Conservation (phyloP, 768 basidiomycete species). For the Leucocoprinus leucothites region DNA sequence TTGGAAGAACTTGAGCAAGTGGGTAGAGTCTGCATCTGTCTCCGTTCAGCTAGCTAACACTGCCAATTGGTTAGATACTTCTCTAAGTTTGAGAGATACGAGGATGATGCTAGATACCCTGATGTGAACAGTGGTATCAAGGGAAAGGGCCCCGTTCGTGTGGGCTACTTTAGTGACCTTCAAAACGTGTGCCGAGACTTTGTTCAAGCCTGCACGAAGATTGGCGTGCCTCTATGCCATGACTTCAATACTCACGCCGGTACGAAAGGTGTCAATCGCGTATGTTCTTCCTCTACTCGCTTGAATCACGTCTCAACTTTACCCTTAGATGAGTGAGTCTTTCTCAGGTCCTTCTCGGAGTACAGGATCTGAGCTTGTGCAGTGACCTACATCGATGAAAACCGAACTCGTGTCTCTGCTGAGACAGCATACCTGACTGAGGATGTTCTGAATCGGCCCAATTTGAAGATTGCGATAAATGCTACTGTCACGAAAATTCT, state of each 20-base stretch:
- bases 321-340: constrained; percentile 28
- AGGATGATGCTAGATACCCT: constrained; percentile 42
- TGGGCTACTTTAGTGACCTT: constrained; percentile 47
- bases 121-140: constrained; percentile 41
- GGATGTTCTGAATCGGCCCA: constrained; percentile 54
- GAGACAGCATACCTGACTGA: constrained; percentile 63
- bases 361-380: background rate
- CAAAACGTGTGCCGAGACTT: constrained; percentile 41
- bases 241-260: constrained; percentile 58
- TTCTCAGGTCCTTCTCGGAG: background rate
- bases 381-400: constrained; percentile 66
- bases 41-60: background rate
- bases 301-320: background rate
- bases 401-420: constrained; percentile 49
- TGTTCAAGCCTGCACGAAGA: constrained; percentile 45
- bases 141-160: constrained; percentile 50
- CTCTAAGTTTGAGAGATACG: constrained; percentile 58
- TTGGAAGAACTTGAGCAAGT: constrained; percentile 54
- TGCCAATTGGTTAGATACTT: constrained; percentile 47
- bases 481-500: constrained; percentile 54
- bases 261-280: constrained; percentile 54
- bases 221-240: constrained; percentile 47
- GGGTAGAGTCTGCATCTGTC: constrained; percentile 8
- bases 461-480: constrained; percentile 53
- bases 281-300: constrained; percentile 21